Conservation (phyloP, 208 protist genomes). For the Naegleria lovaniensis region DNA sequence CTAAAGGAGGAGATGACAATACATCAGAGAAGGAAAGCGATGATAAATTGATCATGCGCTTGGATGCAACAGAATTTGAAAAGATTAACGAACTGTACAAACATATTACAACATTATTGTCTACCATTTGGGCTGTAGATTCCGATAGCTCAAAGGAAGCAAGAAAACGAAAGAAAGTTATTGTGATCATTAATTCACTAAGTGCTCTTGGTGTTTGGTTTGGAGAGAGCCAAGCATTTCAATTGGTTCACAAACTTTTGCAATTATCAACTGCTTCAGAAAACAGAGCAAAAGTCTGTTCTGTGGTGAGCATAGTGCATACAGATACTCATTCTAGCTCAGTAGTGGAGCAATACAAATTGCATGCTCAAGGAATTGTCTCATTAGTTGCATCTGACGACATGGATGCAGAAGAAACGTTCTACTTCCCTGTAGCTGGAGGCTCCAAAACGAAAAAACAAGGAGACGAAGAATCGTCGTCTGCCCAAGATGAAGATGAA, state of each 20-base stretch:
- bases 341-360: not conserved
- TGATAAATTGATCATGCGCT: not conserved
- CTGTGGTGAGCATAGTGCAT: not conserved
- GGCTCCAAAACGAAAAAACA: not conserved
- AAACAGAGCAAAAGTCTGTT: not conserved
- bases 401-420: not conserved
- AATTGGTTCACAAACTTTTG: not conserved
- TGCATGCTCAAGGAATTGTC: not conserved
- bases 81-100: not conserved
- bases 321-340: not conserved
- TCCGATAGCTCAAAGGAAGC: not conserved
- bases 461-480: not conserved
- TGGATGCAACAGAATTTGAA: not conserved
- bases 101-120: not conserved
- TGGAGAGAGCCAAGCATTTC: not conserved
- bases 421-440: not conserved
- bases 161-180: not conserved
- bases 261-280: not conserved
- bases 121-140: not conserved
- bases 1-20: not conserved
- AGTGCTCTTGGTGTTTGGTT: not conserved
- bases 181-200: not conserved
- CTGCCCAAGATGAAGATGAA: not conserved
- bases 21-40: too few species aligned
- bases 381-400: not conserved